Percentiles rank a stretch among this genome's conserved stretches.
phyloP scores from a whole-genome alignment of 257 asterid genomes.

The Solanum lignicaule region DNA sequence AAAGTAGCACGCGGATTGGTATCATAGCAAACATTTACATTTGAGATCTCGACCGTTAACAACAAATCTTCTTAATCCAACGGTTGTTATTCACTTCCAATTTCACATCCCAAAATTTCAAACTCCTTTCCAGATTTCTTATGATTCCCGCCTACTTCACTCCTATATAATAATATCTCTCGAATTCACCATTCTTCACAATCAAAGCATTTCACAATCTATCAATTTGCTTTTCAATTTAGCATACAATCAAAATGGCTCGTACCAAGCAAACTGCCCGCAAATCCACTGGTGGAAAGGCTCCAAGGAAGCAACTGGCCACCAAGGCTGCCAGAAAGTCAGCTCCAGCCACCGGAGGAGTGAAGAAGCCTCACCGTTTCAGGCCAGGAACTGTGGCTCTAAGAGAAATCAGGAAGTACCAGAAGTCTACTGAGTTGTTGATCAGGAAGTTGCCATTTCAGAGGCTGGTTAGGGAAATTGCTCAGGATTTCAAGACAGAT shows the following conservation, averaged over 20 bases:
- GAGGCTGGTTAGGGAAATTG: not conserved
- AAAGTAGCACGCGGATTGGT: not conserved
- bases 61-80: not conserved
- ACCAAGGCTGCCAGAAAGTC: not conserved
- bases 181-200: not conserved
- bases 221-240: not conserved
- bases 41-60: not conserved
- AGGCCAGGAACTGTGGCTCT: not conserved
- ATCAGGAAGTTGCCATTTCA: not conserved
- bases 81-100: not conserved
- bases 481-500: not conserved
- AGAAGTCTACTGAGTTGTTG: not conserved
- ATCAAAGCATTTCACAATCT: not conserved
- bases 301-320: not conserved
- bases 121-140: conserved; percentile 3
- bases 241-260: not conserved
- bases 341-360: not conserved
- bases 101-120: conserved; percentile 1
- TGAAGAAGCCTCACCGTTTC: not conserved
- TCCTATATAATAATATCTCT: conserved; percentile 1
- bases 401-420: not conserved
- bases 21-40: not conserved
- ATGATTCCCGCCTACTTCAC: conserved; percentile 13
- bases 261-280: not conserved
- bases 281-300: not conserved